Base-by-base conservation (phyloP, 345 rosid species). In the Mercurialis annua region DNA sequence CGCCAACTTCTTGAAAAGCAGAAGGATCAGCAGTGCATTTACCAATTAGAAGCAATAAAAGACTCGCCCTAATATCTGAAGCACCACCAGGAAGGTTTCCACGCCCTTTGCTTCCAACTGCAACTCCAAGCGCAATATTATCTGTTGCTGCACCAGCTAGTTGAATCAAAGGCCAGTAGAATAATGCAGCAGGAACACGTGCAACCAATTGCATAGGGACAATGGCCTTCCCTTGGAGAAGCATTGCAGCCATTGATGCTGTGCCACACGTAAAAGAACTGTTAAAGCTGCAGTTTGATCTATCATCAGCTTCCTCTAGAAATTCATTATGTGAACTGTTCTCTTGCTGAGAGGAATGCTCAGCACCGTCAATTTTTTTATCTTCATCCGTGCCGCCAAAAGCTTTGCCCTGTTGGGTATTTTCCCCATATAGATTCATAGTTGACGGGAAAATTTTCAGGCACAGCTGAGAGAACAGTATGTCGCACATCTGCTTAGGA, bases 71-170 rank as follows among this genome's bases (percentile, higher is more conserved):
- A 49, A 94, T 94, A 75, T 94, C 99, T 23, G 99, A 87, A 67
- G 91, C 92, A 53, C 96, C 90, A 68, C 99, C 99, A 54, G 98
- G 96, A 72, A 94, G 80, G 69, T 91, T 91, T 72, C 99, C 99
- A 77, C 92, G 88, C 77, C 99, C 99, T 81, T 94, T 91, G 80
- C 99, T 94, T 75, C 98, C 99, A 80, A 94, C 99, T 26, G 99
- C 96, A 40, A 94, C 92, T 73, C 98, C 96, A 74, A 91, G 81
- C 50, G 98, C 84, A 24, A 94, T 87, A 76, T 94, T 88, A 74
- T 91, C 98, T 42, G 98, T 85, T 52, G 97, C 96, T 50, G 99
- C 99, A 76, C 92, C 88, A 59, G 96, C 99, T 23, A 94, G 92
- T 75, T 91, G 99, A 80, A 94, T 83, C 82, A 94, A 78, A 14